Base-by-base conservation (phyloP, 225 moss, liverwort and hornwort species). In the Neckera pumila region DNA sequence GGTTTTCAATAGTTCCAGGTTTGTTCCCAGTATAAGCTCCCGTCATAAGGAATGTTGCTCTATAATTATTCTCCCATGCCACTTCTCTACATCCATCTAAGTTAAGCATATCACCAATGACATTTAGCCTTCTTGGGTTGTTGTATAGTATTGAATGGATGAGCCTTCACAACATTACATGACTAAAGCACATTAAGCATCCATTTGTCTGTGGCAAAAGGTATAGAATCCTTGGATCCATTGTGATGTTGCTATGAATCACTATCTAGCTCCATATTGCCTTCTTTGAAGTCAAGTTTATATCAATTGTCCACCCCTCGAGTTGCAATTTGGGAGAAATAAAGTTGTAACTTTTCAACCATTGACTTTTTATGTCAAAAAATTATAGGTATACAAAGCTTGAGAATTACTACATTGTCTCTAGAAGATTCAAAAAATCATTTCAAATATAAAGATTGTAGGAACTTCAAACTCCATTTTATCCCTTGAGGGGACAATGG, bases 1-100 rank as follows among this genome's bases (percentile, higher is more conserved):
- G 34, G 1, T 14, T 53, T 7, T 31, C 1, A 0, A 0, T 18
- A 30, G 11, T 31, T 74, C 1, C 0, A 0, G 0, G 0, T 76
- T 53, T 53, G 10, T 76, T 23, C 0, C 3, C 8, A 76, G 1
- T 22, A 2, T 21, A 21, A 9, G 22, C 22, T 53, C 6, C 3
- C 0, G 1, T 36, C 6, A 23, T 51, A 34, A 76, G 1, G 13
- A 76, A 51, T 53, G 5, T 53, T 76, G 20, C 1, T 34, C 36
- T 23, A 13, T 3, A 22, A 4, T 8, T 34, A 14, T 14, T 34
- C 53, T 3, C 2, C 22, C 8, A 22, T 34, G 3, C 22, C 3
- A 22, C 3, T 47, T 74, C 5, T 53, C 9, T 1, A 34, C 34
- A 36, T 34, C 2, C 9, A 76, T 22, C 5, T 33, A 33, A 33